Percentiles rank a stretch among this genome's conserved stretches.
Evolutionary conservation across 441 rosid species (phyloP).

Genomic region (Pelargonium cotyledonis): DNA sequence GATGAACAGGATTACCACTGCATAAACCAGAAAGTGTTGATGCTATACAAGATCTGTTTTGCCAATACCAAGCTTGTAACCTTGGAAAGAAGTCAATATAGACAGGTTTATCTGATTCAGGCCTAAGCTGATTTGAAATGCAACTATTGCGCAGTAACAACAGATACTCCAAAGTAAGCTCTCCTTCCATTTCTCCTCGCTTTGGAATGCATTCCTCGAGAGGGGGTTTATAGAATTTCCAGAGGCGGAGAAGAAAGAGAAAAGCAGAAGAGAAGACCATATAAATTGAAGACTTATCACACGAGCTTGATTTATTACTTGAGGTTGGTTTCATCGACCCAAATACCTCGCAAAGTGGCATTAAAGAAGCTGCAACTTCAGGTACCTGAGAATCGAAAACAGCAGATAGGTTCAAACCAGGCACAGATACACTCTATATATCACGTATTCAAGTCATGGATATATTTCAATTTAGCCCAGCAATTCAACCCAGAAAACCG

Average conservation of each 20-base stretch:
- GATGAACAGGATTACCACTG: slow-evolving; percentile 50
- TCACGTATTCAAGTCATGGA: slow-evolving; percentile 5
- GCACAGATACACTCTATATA: neutral
- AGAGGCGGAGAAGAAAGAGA: slow-evolving; percentile 64
- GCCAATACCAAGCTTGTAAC: slow-evolving; percentile 60
- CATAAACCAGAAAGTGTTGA: slow-evolving; percentile 44
- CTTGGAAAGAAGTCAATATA: slow-evolving; percentile 49
- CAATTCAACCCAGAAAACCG: neutral
- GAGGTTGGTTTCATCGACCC: slow-evolving; percentile 51
- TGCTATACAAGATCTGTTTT: slow-evolving; percentile 49
- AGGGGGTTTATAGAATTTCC: slow-evolving; percentile 68
- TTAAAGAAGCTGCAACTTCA: slow-evolving; percentile 61
- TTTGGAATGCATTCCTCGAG: slow-evolving; percentile 35
- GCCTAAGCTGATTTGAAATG: slow-evolving; percentile 22
- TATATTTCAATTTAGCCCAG: neutral
- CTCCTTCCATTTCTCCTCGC: slow-evolving; percentile 35
- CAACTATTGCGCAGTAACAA: slow-evolving; percentile 40
- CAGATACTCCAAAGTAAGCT: slow-evolving; percentile 53
- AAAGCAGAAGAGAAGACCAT: slow-evolving; percentile 57
- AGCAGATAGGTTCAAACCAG: neutral
- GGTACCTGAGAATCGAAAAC: slow-evolving; percentile 42
- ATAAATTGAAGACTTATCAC: slow-evolving; percentile 43
- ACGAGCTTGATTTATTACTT: slow-evolving; percentile 23
- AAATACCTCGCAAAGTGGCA: slow-evolving; percentile 63
- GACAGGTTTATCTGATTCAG: slow-evolving; percentile 30